Percentiles rank a stretch among this genome's conserved stretches.
Evolutionary conservation across 1,284 basidiomycete species (phyloP).

Genomic region (Austroboletus novae-zelandiae): DNA sequence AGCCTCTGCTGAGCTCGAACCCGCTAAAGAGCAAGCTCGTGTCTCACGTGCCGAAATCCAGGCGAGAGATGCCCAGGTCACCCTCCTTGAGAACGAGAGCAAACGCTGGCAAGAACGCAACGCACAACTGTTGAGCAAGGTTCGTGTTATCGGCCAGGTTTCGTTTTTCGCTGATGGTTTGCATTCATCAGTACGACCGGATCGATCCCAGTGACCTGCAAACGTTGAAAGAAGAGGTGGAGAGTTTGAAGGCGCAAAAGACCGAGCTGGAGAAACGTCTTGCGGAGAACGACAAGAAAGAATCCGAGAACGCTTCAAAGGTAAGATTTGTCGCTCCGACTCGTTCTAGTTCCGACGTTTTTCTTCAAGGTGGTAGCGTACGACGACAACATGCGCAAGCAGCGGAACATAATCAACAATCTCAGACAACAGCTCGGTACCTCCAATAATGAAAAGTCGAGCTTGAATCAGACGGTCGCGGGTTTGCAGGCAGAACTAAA

Average conservation of each 20-base stretch:
- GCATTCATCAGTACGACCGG: slow-evolving; percentile 67
- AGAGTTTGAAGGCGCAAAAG: slow-evolving; percentile 49
- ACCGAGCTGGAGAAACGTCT: slow-evolving; percentile 38
- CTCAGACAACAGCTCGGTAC: slow-evolving; percentile 33
- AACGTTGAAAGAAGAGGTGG: slow-evolving; percentile 72
- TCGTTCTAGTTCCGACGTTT: neutral
- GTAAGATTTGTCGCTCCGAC: slow-evolving; percentile 14
- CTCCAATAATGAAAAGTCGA: slow-evolving; percentile 37
- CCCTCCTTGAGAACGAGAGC: slow-evolving; percentile 75
- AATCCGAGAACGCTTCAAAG: slow-evolving; percentile 39
- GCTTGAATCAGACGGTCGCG: slow-evolving; percentile 35
- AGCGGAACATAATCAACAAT: slow-evolving; percentile 31
- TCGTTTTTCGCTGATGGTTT: neutral
- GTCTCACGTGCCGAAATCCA: slow-evolving; percentile 73
- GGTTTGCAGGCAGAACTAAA: slow-evolving; percentile 35
- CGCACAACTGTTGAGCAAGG: slow-evolving; percentile 77
- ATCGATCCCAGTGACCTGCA: slow-evolving; percentile 88
- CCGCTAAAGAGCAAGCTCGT: slow-evolving; percentile 70
- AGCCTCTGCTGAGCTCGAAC: slow-evolving; percentile 66
- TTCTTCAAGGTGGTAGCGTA: slow-evolving; percentile 31
- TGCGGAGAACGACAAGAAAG: slow-evolving; percentile 40
- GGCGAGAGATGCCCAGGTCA: slow-evolving; percentile 66
- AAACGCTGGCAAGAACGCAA: slow-evolving; percentile 86
- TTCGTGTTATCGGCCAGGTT: slow-evolving; percentile 21
- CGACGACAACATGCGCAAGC: slow-evolving; percentile 33